Evolutionary conservation across 805 yeast species (phyloP), one percentile per base, ranked within the genome.

Genomic region (Yarrowia porcina): DNA sequence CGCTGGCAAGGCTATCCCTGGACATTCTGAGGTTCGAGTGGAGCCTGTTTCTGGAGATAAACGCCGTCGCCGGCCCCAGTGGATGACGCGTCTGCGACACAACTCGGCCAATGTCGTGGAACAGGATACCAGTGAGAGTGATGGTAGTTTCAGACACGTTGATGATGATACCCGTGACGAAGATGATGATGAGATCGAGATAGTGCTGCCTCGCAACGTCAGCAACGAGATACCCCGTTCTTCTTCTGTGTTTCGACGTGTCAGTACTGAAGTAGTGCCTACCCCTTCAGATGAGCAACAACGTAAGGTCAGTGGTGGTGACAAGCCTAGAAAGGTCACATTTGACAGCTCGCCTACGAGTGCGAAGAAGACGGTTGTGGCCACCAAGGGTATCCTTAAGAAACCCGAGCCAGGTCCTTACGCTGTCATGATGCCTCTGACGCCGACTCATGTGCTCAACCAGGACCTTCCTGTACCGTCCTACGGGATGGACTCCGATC

Each of bases 101-200:
- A 52, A 35, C 44, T 36, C 59, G n/a, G 44, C 44, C 32, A 36
- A 25, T 36, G 42, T 52, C 20, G 42, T 35, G 27, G 59, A 52
- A 7, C 32, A 15, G 15, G 59, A 52, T 25, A 25, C 59, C 38
- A 52, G 59, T 13, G 59, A 52, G 3, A 52, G 59, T 15, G 59
- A 52, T 5, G 23, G 17, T 18, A 35, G 44, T 12, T 52, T 52
- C 44, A 25, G 25, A 21, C 57, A 21, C 32, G 17, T 30, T 10
- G 39, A 32, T 28, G 56, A 49, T n/a, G 56, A 49, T 49, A 49
- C 56, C 56, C 56, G n/a, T n/a, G 56, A 49, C 39, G 56, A 49
- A 23, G 59, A 52, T 23, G 59, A 52, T 15, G 59, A 52, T 21
- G 57, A 50, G 2, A 52, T 52, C n/a, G 59, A 52, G 25, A 52